Evolutionary conservation across 495 filamentous ascomycete genomes (phyloP).

Genomic region (Penicillium pulvis): DNA sequence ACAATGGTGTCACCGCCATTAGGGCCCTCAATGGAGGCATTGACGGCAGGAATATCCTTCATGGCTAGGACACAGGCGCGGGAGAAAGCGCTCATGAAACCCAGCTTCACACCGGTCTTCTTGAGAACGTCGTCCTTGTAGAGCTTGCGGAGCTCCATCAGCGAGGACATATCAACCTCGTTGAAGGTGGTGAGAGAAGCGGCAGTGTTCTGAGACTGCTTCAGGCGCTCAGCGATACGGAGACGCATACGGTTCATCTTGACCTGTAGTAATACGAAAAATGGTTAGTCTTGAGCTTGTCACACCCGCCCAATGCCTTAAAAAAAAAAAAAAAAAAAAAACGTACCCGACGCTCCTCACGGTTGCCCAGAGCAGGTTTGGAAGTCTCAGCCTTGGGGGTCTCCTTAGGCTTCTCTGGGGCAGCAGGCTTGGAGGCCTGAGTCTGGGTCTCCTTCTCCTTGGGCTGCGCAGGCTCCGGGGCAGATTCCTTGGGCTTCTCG

Average conservation of each 20-base stretch:
- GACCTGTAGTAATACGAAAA: slow-evolving; percentile 54
- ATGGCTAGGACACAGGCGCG: slow-evolving; percentile 90
- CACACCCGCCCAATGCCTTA: background rate
- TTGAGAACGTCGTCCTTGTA: slow-evolving; percentile 97
- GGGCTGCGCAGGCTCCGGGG: slow-evolving; percentile 42
- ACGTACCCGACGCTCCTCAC: slow-evolving; percentile 87
- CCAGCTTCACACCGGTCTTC: slow-evolving; percentile 95
- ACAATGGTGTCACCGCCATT: slow-evolving; percentile 97
- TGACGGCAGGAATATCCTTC: slow-evolving; percentile 93
- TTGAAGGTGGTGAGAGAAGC: slow-evolving; percentile 98
- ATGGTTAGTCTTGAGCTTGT: background rate
- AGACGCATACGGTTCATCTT: slow-evolving; percentile 99
- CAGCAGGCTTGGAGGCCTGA: slow-evolving; percentile 41
- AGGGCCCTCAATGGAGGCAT: slow-evolving; percentile 95
- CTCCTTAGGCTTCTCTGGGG: slow-evolving; percentile 47
- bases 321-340: background rate
- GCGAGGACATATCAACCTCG: slow-evolving; percentile 97
- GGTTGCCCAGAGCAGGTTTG: slow-evolving; percentile 60
- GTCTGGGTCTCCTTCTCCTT: slow-evolving; percentile 44
- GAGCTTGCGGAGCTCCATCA: slow-evolving; percentile 94
- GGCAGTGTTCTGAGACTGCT: slow-evolving; percentile 98
- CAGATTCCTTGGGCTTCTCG: slow-evolving; percentile 40
- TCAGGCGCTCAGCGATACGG: slow-evolving; percentile 93
- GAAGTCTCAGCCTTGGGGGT: slow-evolving; percentile 21
- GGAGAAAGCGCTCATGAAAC: slow-evolving; percentile 98